These are phyloP conservation scores for Colletotrichum tanaceti DNA, from an alignment of 2,329 filamentous ascomycete genomes.

Conservation along the genomic window DNA sequence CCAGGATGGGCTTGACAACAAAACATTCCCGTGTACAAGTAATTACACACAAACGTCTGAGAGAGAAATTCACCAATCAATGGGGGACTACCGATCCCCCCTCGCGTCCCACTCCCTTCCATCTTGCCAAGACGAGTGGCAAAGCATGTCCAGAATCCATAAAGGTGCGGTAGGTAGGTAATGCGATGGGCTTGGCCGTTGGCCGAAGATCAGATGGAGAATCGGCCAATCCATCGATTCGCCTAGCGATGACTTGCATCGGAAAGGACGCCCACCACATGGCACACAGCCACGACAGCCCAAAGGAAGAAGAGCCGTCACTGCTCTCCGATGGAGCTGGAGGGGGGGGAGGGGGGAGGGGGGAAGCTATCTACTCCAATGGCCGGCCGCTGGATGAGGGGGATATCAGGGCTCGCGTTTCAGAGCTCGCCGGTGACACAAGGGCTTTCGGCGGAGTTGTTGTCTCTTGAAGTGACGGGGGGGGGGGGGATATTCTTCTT, in stretches of 20 bases:
- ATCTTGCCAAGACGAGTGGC: neutral
- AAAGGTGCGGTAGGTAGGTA: too few species aligned
- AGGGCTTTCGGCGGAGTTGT: neutral
- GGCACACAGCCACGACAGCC: constrained; percentile 11
- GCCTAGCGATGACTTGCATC: constrained; percentile 1
- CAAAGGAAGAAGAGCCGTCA: neutral
- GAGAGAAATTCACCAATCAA: too few species aligned
- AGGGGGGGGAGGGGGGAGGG: too few species aligned
- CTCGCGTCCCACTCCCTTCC: neutral
- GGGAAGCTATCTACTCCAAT: neutral
- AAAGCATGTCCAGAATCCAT: constrained; percentile 2
- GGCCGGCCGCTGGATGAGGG: neutral
- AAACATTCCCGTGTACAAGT: too few species aligned
- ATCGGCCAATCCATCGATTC: neutral
- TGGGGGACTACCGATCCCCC: neutral
- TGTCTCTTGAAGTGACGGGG: neutral
- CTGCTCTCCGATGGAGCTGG: too few species aligned
- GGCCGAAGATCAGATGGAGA: constrained; percentile 36
- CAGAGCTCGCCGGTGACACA: constrained; percentile 16
- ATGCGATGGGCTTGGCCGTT: constrained; percentile 9
- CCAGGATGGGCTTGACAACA: too few species aligned
- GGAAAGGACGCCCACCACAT: constrained; percentile 27
- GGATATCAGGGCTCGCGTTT: constrained; percentile 24
- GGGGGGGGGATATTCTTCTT: neutral
- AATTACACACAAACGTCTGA: too few species aligned